phyloP scores from a whole-genome alignment of 345 rosid species.

The Brassica cretica region DNA sequence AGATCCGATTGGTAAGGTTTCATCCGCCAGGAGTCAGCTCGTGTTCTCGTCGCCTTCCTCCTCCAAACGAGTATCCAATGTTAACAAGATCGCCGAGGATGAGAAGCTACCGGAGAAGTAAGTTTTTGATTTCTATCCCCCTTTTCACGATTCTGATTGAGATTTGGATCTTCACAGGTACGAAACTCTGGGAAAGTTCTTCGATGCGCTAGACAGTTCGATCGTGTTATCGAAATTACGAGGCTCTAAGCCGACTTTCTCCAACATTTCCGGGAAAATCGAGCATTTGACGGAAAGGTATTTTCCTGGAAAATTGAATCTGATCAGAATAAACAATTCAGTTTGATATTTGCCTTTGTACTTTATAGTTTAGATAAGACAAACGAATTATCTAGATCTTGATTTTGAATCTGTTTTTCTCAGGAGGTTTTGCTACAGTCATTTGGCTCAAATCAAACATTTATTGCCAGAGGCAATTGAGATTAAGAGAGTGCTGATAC shows the following conservation, averaged over 20 bases:
- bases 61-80: constrained; percentile 13
- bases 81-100: constrained; percentile 8
- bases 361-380: constrained; percentile 10
- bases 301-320: neutral
- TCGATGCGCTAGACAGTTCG: constrained; percentile 63
- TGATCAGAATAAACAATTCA: neutral
- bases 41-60: constrained; percentile 25
- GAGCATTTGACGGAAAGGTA: constrained; percentile 78
- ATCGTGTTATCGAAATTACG: constrained; percentile 52
- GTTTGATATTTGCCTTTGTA: constrained; percentile 1
- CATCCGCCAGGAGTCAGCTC: constrained; percentile 50
- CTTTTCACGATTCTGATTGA: neutral
- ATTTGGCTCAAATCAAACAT: constrained; percentile 75
- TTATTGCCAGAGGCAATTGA: constrained; percentile 80
- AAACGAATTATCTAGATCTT: constrained; percentile 1
- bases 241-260: constrained; percentile 56
- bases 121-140: neutral
- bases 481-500: constrained; percentile 51
- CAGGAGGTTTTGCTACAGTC: constrained; percentile 79
- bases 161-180: constrained; percentile 43
- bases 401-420: constrained; percentile 10
- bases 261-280: constrained; percentile 53
- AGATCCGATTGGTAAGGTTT: constrained; percentile 26
- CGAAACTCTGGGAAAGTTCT: constrained; percentile 62
- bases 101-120: constrained; percentile 52